Percentiles rank a stretch among this genome's conserved stretches.
phyloP scores from a whole-genome alignment of 164 flowering plant species.

The Umbellularia californica region DNA sequence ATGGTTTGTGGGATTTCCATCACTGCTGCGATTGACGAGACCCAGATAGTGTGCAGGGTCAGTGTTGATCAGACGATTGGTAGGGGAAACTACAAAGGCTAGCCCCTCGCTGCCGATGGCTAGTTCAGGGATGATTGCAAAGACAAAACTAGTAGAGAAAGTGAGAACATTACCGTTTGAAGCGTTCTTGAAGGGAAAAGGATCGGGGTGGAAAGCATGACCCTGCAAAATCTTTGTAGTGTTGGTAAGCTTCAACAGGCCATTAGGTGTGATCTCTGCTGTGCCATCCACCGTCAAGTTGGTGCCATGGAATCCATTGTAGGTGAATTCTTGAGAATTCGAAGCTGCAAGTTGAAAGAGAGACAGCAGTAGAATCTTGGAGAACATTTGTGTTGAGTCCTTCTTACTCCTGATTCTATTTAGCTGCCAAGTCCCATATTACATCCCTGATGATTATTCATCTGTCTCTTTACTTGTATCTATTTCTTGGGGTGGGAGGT shows the following conservation, averaged over 20 bases:
- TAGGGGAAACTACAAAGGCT: slow-evolving; percentile 23
- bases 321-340: not conserved
- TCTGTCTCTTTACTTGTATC: too few species aligned
- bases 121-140: slow-evolving; percentile 16
- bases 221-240: not conserved
- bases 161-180: slow-evolving; percentile 6
- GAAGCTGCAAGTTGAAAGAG: not conserved
- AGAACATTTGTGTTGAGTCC: not conserved
- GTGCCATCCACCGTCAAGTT: not conserved
- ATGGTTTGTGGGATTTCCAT: slow-evolving; percentile 14
- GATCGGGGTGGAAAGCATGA: slow-evolving; percentile 13
- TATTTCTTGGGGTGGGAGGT: too few species aligned
- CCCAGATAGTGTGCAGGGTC: slow-evolving; percentile 15
- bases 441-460: too few species aligned
- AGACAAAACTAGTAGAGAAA: slow-evolving; percentile 31
- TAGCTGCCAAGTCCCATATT: not conserved
- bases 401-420: not conserved
- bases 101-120: slow-evolving; percentile 19
- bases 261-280: slow-evolving; percentile 8
- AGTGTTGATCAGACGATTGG: slow-evolving; percentile 8
- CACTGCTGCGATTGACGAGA: slow-evolving; percentile 15
- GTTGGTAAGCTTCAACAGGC: slow-evolving; percentile 14
- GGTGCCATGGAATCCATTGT: not conserved
- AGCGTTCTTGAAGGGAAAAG: slow-evolving; percentile 18
- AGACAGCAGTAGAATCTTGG: not conserved